A percentile compares a stretch with the other conserved stretches of the same genome.
Conservation (phyloP, 345 rosid genomes). For the Aquilaria yunnanensis region DNA sequence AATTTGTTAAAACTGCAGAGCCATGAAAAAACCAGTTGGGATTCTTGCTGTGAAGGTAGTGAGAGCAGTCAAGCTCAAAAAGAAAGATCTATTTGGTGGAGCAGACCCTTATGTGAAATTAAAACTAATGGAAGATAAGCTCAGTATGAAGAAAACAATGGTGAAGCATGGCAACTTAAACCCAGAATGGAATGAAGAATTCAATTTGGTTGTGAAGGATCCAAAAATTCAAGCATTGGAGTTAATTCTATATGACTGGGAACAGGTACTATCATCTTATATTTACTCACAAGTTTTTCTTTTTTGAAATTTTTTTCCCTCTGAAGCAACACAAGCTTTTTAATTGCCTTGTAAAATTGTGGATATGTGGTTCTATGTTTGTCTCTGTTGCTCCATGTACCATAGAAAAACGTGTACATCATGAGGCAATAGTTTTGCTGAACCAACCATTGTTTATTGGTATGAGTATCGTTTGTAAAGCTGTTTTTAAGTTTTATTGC, state of each 20-base stretch:
- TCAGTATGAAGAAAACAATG: conserved; percentile 59
- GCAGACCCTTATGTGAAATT: conserved; percentile 91
- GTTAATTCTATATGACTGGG: conserved; percentile 79
- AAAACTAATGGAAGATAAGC: conserved; percentile 74
- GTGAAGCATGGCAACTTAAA: conserved; percentile 83
- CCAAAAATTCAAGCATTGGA: conserved; percentile 64
- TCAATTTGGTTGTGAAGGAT: conserved; percentile 64
- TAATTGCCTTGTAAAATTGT: too few species aligned
- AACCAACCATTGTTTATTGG: too few species aligned
- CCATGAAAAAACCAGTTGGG: conserved; percentile 79
- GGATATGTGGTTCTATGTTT: too few species aligned
- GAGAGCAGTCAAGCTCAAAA: conserved; percentile 70
- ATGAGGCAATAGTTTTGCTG: too few species aligned
- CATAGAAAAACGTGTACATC: too few species aligned
- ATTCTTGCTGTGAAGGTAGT: conserved; percentile 66
- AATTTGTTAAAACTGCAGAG: conserved; percentile 28
- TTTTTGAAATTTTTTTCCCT: background rate
- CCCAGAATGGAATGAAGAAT: conserved; percentile 97
- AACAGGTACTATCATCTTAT: conserved; percentile 45
- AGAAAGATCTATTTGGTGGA: conserved; percentile 78
- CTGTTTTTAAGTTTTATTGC: background rate
- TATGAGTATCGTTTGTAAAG: too few species aligned
- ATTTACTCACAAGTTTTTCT: background rate
- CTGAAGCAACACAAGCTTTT: background rate
- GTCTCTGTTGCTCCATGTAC: too few species aligned